Percentiles rank a stretch among this genome's conserved stretches.
Evolutionary conservation across 805 yeast species (phyloP).

Genomic region (Wickerhamiella slavikovae): DNA sequence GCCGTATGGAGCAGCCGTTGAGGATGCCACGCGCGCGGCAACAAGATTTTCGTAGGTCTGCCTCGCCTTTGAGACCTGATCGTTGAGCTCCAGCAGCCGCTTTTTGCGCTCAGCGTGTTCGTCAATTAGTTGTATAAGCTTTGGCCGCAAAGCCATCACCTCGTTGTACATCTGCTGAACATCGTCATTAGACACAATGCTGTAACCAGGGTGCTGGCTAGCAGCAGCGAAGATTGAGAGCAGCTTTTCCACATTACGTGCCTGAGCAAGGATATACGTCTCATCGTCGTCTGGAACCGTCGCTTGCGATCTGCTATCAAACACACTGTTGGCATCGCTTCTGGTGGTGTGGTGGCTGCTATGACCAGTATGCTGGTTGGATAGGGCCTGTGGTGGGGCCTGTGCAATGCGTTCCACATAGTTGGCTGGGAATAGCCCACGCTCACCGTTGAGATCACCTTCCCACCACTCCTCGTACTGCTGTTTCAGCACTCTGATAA

Average conservation of each 20-base stretch:
- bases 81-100: conserved; percentile 52
- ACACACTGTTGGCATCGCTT: conserved; percentile 35
- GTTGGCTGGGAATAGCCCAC: conserved; percentile 83
- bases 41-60: conserved; percentile 46
- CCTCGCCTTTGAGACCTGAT: conserved; percentile 49
- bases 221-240: conserved; percentile 30
- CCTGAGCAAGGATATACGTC: conserved; percentile 29
- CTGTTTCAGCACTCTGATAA: conserved; percentile 67
- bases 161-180: conserved; percentile 55
- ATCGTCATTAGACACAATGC: conserved; percentile 35
- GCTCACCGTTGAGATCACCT: conserved; percentile 60
- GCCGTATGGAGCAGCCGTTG: not conserved
- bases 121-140: conserved; percentile 54
- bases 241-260: conserved; percentile 47
- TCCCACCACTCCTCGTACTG: conserved; percentile 93
- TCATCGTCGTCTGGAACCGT: conserved; percentile 23
- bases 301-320: not conserved
- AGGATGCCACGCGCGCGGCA: conserved; percentile 2
- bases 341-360: conserved; percentile 11
- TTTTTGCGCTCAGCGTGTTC: conserved; percentile 58
- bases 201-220: conserved; percentile 15
- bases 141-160: conserved; percentile 51
- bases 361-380: not conserved
- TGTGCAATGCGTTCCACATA: conserved; percentile 30
- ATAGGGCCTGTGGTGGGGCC: not conserved